These are phyloP conservation scores for Cytospora piceae DNA, from an alignment of 2,329 filamentous ascomycete genomes.

Conservation along the genomic window DNA sequence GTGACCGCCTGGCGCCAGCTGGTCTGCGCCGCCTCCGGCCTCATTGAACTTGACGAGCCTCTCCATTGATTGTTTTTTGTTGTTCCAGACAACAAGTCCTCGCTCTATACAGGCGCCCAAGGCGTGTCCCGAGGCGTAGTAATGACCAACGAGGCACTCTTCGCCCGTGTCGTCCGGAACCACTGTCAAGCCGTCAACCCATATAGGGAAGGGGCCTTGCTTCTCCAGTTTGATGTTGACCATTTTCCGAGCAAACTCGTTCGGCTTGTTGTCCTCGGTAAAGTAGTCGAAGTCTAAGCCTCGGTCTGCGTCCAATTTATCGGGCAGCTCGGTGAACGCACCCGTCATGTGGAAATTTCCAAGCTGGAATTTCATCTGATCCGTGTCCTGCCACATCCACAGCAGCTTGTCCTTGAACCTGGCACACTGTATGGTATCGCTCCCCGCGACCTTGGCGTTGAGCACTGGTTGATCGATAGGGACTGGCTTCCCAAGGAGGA, in stretches of 20 bases:
- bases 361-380: conserved; percentile 25
- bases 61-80: conserved; percentile 17
- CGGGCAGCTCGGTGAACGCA: conserved; percentile 24
- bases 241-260: conserved; percentile 25
- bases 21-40: background rate
- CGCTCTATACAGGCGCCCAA: conserved; percentile 17
- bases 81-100: conserved; percentile 26
- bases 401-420: conserved; percentile 23
- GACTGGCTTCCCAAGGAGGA: conserved; percentile 22
- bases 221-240: conserved; percentile 17
- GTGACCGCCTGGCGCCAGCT: conserved; percentile 20
- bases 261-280: conserved; percentile 15
- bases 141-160: conserved; percentile 22
- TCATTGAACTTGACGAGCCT: conserved; percentile 17
- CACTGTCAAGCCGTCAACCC: conserved; percentile 28
- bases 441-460: conserved; percentile 28
- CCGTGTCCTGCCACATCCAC: conserved; percentile 31
- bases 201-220: conserved; percentile 21
- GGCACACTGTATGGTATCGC: conserved; percentile 29
- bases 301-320: conserved; percentile 16
- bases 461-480: conserved; percentile 17
- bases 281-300: conserved; percentile 25
- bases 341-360: conserved; percentile 30
- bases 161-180: conserved; percentile 12
- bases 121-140: conserved; percentile 16